Percentiles rank a stretch among this genome's conserved stretches.
phyloP scores from a whole-genome alignment of 768 basidiomycete species.

The Coprinellus micaceus region DNA sequence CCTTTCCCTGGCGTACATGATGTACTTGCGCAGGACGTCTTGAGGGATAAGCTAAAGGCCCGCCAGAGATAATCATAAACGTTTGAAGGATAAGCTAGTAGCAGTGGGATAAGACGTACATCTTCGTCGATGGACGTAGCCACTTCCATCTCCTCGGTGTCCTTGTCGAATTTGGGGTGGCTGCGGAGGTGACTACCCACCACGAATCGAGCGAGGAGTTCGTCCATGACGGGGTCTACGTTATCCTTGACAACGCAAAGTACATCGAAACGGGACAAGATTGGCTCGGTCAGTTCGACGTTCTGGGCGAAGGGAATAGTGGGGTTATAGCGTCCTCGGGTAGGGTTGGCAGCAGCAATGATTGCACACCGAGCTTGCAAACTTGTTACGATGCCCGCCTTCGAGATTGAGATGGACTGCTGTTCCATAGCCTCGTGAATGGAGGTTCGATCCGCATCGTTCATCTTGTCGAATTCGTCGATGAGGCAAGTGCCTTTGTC shows the following conservation, averaged over 20 bases:
- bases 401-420: constrained; percentile 97
- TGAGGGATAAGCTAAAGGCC: constrained; percentile 84
- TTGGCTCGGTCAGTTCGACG: constrained; percentile 97
- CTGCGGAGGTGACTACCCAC: constrained; percentile 93
- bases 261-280: constrained; percentile 96
- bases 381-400: constrained; percentile 98
- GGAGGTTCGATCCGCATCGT: constrained; percentile 94
- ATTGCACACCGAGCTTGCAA: constrained; percentile 97
- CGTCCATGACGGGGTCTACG: constrained; percentile 95
- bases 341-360: constrained; percentile 96
- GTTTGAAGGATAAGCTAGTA: constrained; percentile 4
- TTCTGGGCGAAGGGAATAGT: constrained; percentile 98
- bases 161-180: constrained; percentile 88
- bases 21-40: constrained; percentile 94
- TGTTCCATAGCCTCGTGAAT: constrained; percentile 99
- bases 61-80: neutral
- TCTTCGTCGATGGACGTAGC: constrained; percentile 85
- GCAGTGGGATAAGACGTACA: constrained; percentile 48
- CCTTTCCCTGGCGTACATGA: constrained; percentile 96
- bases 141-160: constrained; percentile 91
- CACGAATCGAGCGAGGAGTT: constrained; percentile 94
- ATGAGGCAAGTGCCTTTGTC: constrained; percentile 98
- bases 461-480: constrained; percentile 99
- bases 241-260: constrained; percentile 97
- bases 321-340: constrained; percentile 95